Base-by-base conservation (phyloP, 192 early-diverging fungal species). In the Powellomyces hirtus region DNA sequence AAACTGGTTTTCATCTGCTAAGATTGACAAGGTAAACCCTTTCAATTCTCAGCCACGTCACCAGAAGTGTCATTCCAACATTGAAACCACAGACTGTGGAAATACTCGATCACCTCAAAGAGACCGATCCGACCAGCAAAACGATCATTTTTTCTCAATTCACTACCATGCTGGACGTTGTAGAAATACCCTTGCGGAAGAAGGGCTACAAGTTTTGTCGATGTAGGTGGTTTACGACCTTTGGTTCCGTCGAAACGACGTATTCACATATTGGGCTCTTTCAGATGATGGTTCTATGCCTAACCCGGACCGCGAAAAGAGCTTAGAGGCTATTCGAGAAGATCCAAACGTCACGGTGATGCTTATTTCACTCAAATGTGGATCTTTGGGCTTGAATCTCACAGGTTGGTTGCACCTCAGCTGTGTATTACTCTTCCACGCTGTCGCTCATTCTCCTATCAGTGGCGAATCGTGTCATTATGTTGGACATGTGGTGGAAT, bases 401-500 rank as follows among this genome's bases (percentile, higher is more conserved):
- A 75, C 70, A 30, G n/a, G n/a, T n/a, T n/a, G n/a, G n/a, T n/a
- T n/a, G n/a, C n/a, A n/a, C n/a, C n/a, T 16, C 68, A n/a, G n/a
- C n/a, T n/a, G 18, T 0, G 31, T 2, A 2, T 58, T 33, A 2
- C 1, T 3, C 22, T 34, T 4, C 18, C 50, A 2, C 50, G 18
- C 1, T 11, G 14, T 80, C 77, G 10, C n/a, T n/a, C n/a, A n/a
- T n/a, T n/a, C n/a, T n/a, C n/a, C n/a, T n/a, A n/a, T n/a, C n/a
- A n/a, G 73, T 66, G 2, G 88, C 88, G 0, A 90, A 84, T 77
- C 80, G 82, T 20, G 87, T 94, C 4, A 88, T 94, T 33, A 62
- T 94, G 31, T 79, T 91, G 72, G 89, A 91, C 60, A 73, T 90
- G 40, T 94, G 92, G 92, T 89, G 88, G 89, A 91, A 91, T 69